A percentile compares a stretch with the other conserved stretches of the same genome.
These are phyloP conservation scores for Delitschia confertaspora DNA, from an alignment of 495 filamentous ascomycete genomes.

Conservation along the genomic window DNA sequence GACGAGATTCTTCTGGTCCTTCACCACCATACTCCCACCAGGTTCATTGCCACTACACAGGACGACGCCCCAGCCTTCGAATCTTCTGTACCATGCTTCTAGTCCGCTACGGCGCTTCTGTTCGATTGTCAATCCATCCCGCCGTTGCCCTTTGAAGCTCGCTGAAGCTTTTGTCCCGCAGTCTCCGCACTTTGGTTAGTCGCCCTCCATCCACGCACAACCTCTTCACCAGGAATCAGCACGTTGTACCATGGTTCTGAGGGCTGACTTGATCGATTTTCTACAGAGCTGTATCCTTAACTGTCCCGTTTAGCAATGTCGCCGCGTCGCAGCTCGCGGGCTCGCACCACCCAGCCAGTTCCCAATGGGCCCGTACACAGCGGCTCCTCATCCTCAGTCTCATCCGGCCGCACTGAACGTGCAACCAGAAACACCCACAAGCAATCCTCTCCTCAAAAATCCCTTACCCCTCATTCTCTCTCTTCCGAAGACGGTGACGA, in stretches of 20 bases:
- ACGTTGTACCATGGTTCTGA: neutral
- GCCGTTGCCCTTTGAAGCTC: conserved; percentile 23
- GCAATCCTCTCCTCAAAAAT: conserved; percentile 61
- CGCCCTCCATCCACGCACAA: neutral
- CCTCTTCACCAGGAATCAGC: neutral
- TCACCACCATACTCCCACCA: neutral
- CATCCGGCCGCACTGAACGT: conserved; percentile 57
- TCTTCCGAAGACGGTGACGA: conserved; percentile 78
- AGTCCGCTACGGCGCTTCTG: neutral
- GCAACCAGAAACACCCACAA: conserved; percentile 64
- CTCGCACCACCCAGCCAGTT: conserved; percentile 70
- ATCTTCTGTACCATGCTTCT: conserved; percentile 19
- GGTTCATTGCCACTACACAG: neutral
- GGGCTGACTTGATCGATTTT: neutral
- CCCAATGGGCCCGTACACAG: conserved; percentile 50
- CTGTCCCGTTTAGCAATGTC: conserved; percentile 40
- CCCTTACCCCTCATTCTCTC: conserved; percentile 58
- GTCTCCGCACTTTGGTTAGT: conserved; percentile 21
- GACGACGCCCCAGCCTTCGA: neutral
- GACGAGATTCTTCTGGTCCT: conserved; percentile 12
- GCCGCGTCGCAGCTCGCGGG: conserved; percentile 85
- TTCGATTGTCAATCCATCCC: conserved; percentile 7
- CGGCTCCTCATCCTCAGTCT: conserved; percentile 67
- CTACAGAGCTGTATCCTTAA: neutral
- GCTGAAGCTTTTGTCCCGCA: conserved; percentile 25